Conservation (phyloP, 306 rosid species). For the Senna tora region DNA sequence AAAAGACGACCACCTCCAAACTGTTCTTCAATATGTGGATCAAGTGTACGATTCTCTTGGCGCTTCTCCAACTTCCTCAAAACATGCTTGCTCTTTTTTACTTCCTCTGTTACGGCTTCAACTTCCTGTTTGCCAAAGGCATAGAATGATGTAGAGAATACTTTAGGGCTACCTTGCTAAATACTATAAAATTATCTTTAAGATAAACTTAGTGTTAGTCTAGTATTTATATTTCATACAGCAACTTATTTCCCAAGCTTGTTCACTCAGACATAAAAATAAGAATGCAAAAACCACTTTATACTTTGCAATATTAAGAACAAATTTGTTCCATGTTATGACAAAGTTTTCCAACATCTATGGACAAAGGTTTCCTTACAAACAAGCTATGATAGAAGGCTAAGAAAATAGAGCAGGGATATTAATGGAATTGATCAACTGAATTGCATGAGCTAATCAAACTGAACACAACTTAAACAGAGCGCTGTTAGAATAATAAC, state of each 20-base stretch:
- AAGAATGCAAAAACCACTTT: neutral
- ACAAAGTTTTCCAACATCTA: neutral
- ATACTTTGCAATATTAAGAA: no score
- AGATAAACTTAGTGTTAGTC: neutral
- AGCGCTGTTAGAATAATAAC: neutral
- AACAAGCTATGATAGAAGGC: neutral
- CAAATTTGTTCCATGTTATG: neutral
- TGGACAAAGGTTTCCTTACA: neutral
- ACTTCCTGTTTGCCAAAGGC: slow-evolving; percentile 41
- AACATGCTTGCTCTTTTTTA: slow-evolving; percentile 60
- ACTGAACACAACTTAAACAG: neutral
- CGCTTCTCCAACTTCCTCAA: slow-evolving; percentile 61
- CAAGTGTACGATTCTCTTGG: slow-evolving; percentile 49
- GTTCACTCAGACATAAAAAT: neutral
- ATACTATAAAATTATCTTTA: neutral
- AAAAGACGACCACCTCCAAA: slow-evolving; percentile 61
- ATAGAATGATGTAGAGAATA: neutral
- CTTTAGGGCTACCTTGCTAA: neutral
- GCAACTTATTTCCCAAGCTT: neutral
- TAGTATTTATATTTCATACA: slow-evolving; percentile 4
- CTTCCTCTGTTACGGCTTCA: slow-evolving; percentile 58
- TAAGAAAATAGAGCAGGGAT: neutral
- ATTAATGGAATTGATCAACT: neutral
- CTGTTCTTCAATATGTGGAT: slow-evolving; percentile 62
- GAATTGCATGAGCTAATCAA: neutral